These are phyloP conservation scores for Teunomyces atbi DNA, from an alignment of 805 yeast species.

Conservation along the genomic window DNA sequence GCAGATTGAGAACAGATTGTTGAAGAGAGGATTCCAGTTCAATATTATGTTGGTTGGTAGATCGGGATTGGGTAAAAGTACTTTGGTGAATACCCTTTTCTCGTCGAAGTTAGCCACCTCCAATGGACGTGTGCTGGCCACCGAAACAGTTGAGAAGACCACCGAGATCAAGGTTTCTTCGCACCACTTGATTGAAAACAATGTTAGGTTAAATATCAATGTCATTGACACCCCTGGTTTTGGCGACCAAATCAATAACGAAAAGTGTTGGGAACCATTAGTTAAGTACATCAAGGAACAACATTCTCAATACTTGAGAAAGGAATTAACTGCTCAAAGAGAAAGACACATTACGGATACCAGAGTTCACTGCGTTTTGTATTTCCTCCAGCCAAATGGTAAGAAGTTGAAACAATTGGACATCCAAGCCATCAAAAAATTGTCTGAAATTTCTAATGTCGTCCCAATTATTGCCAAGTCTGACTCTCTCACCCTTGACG, in stretches of 20 bases:
- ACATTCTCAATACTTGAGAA: conserved; percentile 85
- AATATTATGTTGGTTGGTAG: conserved; percentile 89
- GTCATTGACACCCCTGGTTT: conserved; percentile 97
- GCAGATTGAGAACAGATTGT: conserved; percentile 88
- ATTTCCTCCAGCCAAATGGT: conserved; percentile 87
- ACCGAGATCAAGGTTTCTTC: conserved; percentile 74
- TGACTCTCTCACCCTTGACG: conserved; percentile 83
- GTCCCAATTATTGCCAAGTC: conserved; percentile 95
- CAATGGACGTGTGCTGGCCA: conserved; percentile 64
- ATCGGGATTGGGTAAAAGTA: conserved; percentile 93
- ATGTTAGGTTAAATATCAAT: conserved; percentile 80
- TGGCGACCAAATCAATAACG: conserved; percentile 95
- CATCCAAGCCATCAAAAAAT: conserved; percentile 74
- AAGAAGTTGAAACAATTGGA: conserved; percentile 84
- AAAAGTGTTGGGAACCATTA: conserved; percentile 95
- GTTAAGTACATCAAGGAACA: conserved; percentile 94
- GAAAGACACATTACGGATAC: conserved; percentile 80
- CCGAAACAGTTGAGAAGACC: conserved; percentile 79
- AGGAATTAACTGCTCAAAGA: conserved; percentile 92
- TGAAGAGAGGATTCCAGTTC: conserved; percentile 92
- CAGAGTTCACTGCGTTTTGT: conserved; percentile 89
- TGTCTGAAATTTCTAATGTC: conserved; percentile 88
- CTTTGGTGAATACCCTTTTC: conserved; percentile 86
- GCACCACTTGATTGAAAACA: conserved; percentile 78
- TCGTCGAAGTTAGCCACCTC: conserved; percentile 75